Percentiles rank a stretch among this genome's conserved stretches.
Conservation (phyloP, 139 green algal genomes). For the Tetradesmus lagerheimii region DNA sequence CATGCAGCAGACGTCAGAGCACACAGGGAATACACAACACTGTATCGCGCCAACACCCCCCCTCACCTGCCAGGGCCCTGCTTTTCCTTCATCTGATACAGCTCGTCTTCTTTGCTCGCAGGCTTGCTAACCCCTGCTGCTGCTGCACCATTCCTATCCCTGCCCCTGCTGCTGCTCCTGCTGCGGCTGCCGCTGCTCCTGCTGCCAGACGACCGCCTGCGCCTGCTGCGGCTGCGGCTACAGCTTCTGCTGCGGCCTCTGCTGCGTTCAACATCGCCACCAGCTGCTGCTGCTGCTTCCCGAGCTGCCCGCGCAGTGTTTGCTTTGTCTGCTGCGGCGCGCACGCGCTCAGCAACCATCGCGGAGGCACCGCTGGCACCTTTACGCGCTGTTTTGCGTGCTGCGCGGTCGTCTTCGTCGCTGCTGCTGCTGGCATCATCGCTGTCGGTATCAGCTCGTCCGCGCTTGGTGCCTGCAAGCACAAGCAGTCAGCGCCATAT, state of each 20-base stretch:
- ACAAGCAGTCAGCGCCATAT: not conserved
- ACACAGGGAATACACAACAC: too few relatives aligned
- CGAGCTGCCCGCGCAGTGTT: not conserved
- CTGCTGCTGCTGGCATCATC: slow-evolving; percentile 7
- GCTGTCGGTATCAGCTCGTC: not conserved
- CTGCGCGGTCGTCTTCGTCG: not conserved
- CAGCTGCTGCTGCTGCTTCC: slow-evolving; percentile 37
- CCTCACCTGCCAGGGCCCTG: slow-evolving; percentile 46
- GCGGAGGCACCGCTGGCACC: not conserved
- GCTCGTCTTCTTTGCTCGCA: slow-evolving; percentile 40
- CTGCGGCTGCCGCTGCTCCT: not conserved
- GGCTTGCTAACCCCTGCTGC: slow-evolving; percentile 17
- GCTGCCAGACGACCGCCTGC: not conserved
- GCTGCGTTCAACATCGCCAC: not conserved
- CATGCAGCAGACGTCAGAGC: too few relatives aligned
- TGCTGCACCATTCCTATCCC: not conserved
- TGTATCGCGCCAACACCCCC: too few relatives aligned
- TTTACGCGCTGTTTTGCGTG: not conserved
- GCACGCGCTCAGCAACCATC: slow-evolving; percentile 15
- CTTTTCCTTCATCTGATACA: slow-evolving; percentile 41
- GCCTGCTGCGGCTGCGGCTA: not conserved
- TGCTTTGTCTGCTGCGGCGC: slow-evolving; percentile 38
- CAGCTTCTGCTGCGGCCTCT: slow-evolving; percentile 35
- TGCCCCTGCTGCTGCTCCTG: not conserved
- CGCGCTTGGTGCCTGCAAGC: not conserved